Evolutionary conservation across 441 rosid genomes (phyloP).

Genomic region (Aquilaria agallochum): DNA sequence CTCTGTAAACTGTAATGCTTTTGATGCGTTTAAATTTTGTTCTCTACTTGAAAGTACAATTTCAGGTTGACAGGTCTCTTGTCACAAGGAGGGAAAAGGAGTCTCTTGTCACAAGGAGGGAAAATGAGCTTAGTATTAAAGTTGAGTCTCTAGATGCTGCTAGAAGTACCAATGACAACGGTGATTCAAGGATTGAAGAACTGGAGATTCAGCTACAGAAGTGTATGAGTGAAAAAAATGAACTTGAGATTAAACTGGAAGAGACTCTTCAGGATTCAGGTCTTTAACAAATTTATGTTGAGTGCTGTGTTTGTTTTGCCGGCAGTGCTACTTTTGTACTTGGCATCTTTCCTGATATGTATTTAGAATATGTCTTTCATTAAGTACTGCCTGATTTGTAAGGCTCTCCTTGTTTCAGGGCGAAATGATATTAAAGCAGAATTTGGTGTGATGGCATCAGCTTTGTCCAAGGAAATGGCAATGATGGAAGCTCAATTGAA

Average conservation of each 20-base stretch:
- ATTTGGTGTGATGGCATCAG: conserved; percentile 84
- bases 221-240: conserved; percentile 81
- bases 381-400: conserved; percentile 20
- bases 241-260: conserved; percentile 81
- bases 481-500: conserved; percentile 95
- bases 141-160: conserved; percentile 72
- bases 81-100: conserved; percentile 84
- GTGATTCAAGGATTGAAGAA: conserved; percentile 65
- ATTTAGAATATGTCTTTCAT: conserved; percentile 7
- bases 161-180: conserved; percentile 39
- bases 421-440: conserved; percentile 86
- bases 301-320: not conserved
- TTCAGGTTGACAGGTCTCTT: conserved; percentile 80
- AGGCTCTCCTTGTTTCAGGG: conserved; percentile 45
- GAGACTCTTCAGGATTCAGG: conserved; percentile 93
- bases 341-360: conserved; percentile 8
- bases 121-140: conserved; percentile 72
- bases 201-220: conserved; percentile 75
- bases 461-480: conserved; percentile 90
- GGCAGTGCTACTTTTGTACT: no score
- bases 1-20: conserved; percentile 15
- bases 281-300: conserved; percentile 17
- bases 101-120: conserved; percentile 68
- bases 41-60: conserved; percentile 26
- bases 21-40: conserved; percentile 16